These are phyloP conservation scores for Oleoguttula mirabilis DNA, from an alignment of 495 filamentous ascomycete genomes.

Conservation along the genomic window DNA sequence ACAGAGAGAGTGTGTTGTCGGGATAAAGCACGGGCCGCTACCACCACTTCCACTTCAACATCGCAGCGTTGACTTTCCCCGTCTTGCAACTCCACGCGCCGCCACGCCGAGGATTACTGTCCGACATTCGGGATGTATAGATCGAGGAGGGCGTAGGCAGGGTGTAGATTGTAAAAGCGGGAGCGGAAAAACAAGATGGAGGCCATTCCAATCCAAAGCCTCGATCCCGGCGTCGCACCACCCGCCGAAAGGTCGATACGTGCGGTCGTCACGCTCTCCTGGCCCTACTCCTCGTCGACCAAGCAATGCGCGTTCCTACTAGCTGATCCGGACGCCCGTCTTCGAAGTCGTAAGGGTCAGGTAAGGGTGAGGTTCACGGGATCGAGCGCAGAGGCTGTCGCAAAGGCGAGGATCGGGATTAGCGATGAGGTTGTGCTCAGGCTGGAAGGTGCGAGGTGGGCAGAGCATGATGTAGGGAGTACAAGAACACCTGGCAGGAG, in stretches of 20 bases:
- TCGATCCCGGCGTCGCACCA: slow-evolving; percentile 41
- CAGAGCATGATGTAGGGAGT: slow-evolving; percentile 32
- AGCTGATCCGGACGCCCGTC: slow-evolving; percentile 74
- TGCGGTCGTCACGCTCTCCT: slow-evolving; percentile 70
- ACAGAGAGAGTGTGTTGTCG: too few species aligned
- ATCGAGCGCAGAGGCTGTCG: slow-evolving; percentile 54
- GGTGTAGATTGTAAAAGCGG: too few species aligned
- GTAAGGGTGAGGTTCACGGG: slow-evolving; percentile 73
- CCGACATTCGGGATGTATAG: too few species aligned
- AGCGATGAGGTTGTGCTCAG: slow-evolving; percentile 61
- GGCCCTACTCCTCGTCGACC: slow-evolving; percentile 77
- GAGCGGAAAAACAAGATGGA: too few species aligned
- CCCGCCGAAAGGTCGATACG: slow-evolving; percentile 33
- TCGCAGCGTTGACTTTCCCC: too few species aligned
- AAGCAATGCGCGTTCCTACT: slow-evolving; percentile 62
- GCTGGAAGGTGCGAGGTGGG: slow-evolving; percentile 53
- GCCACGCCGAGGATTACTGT: too few species aligned
- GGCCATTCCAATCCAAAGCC: slow-evolving; percentile 53
- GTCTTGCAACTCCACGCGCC: too few species aligned
- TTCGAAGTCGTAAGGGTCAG: slow-evolving; percentile 67
- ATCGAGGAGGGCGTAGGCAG: too few species aligned
- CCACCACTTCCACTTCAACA: too few species aligned
- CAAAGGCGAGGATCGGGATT: slow-evolving; percentile 53
- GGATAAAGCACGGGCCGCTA: too few species aligned
- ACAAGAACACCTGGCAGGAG: slow-evolving; percentile 51